phyloP scores from a whole-genome alignment of 169 alveolate species.

The Eimeria praecox region DNA sequence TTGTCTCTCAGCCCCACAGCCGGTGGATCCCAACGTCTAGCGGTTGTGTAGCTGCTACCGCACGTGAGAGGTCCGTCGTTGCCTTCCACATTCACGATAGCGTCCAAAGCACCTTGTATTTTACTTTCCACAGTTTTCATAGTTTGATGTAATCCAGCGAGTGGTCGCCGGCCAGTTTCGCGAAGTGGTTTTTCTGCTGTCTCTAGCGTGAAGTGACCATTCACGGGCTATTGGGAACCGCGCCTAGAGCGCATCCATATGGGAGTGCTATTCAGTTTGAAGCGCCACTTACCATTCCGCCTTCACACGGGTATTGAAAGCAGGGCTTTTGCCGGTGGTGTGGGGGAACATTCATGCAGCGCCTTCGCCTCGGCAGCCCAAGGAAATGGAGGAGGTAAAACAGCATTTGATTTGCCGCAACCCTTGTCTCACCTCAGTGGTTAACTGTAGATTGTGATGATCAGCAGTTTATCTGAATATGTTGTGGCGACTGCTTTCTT shows the following conservation, averaged over 20 bases:
- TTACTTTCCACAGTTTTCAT: background rate
- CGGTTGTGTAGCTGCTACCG: background rate
- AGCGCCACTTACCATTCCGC: background rate
- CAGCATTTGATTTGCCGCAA: background rate
- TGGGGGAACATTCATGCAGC: conserved; percentile 1
- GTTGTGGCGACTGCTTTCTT: background rate
- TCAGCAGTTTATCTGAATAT: background rate
- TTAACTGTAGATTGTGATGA: background rate
- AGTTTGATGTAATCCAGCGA: too few species aligned
- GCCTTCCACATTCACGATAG: background rate
- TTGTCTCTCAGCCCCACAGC: conserved; percentile 55
- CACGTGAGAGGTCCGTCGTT: background rate
- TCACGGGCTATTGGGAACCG: conserved; percentile 39
- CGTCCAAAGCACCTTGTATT: background rate
- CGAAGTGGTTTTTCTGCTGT: background rate
- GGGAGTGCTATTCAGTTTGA: background rate
- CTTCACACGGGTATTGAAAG: background rate
- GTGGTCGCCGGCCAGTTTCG: background rate
- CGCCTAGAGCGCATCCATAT: background rate
- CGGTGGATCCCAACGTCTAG: conserved; percentile 29
- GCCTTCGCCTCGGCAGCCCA: background rate
- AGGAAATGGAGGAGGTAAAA: conserved; percentile 17
- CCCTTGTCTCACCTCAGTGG: conserved; percentile 1
- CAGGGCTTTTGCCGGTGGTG: background rate
- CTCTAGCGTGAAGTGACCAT: conserved; percentile 22